Base-by-base conservation (phyloP, 2,329 filamentous ascomycete species). In the Aspergillus flavus region DNA sequence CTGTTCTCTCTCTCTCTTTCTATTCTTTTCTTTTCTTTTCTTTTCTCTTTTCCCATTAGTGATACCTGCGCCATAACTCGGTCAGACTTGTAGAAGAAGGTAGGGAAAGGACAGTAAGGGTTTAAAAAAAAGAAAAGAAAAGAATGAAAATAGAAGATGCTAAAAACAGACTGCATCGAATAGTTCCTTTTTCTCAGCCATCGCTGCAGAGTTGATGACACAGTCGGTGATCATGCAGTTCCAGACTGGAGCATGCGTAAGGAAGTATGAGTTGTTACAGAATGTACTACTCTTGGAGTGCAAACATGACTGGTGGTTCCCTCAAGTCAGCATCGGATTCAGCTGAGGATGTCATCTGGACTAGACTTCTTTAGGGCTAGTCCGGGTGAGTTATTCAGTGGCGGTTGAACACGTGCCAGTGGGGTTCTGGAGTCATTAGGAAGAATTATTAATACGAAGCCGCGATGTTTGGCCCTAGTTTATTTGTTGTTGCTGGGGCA, bases 321-420 rank as follows among this genome's bases (percentile, higher is more conserved):
- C 14, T 54, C 32, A 36, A 36, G 30, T 36, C 28, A 53, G 19
- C 34, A 23, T 57, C 46, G 12, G 39, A 43, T 46, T 55, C 48
- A 57, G 52, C 53, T 56, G 52, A 61, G 26, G 30, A 41, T 16
- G 41, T 26, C 43, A 28, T 16, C 46, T 39, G 23, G 30, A 30
- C 43, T 34, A 61, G 30, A 21, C 52, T 55, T 32, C 7, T 39
- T 55, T 39, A 32, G 30, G 43, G 50, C 46, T 57, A 52, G 50
- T 36, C 12, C 21, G 54, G 54, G 12, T 14, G 34, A 28, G 56
- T 57, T 52, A 56, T 32, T 58, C 60, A 58, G 60, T 62, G 55
- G 52, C 39, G 45, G 56, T 23, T 32, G 56, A 41, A 62, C 61
- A 62, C 61, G 61, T 62, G 61, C 61, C 60, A 54, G 59, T 58